These are phyloP conservation scores for Rhinocladiella mackenziei DNA, from an alignment of 2,329 filamentous ascomycete species.

Conservation along the genomic window DNA sequence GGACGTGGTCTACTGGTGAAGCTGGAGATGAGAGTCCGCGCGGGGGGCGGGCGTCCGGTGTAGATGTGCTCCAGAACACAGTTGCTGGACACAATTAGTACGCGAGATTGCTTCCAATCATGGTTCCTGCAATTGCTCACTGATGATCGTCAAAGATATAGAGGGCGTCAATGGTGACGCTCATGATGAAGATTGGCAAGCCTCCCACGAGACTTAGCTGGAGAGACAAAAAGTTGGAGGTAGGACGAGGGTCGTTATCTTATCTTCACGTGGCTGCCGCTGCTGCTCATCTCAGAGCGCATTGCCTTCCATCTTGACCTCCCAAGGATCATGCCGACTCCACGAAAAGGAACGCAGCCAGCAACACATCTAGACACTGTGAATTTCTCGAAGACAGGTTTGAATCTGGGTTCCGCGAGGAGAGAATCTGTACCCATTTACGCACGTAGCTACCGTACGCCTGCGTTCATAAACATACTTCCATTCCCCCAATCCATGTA, in stretches of 20 bases:
- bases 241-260: neutral
- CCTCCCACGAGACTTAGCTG: neutral
- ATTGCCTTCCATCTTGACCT: too few relatives aligned
- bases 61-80: constrained; percentile 87
- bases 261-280: constrained; percentile 8
- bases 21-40: constrained; percentile 72
- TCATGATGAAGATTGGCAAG: constrained; percentile 55
- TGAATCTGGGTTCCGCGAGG: too few relatives aligned
- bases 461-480: too few relatives aligned
- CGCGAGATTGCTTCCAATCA: neutral
- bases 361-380: too few relatives aligned
- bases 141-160: constrained; percentile 97
- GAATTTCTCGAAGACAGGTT: too few relatives aligned
- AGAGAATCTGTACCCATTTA: too few relatives aligned
- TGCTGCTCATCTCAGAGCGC: neutral
- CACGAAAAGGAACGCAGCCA: too few relatives aligned
- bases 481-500: too few relatives aligned
- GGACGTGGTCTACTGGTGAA: constrained; percentile 79
- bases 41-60: constrained; percentile 72
- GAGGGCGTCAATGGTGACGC: constrained; percentile 84
- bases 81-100: constrained; percentile 52
- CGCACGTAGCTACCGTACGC: too few relatives aligned
- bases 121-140: constrained; percentile 49
- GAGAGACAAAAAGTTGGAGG: neutral
- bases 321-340: too few relatives aligned